Percentiles rank a stretch among this genome's conserved stretches.
These are phyloP conservation scores for Abelmoschus esculentus DNA, from an alignment of 345 rosid genomes.

Conservation along the genomic window DNA sequence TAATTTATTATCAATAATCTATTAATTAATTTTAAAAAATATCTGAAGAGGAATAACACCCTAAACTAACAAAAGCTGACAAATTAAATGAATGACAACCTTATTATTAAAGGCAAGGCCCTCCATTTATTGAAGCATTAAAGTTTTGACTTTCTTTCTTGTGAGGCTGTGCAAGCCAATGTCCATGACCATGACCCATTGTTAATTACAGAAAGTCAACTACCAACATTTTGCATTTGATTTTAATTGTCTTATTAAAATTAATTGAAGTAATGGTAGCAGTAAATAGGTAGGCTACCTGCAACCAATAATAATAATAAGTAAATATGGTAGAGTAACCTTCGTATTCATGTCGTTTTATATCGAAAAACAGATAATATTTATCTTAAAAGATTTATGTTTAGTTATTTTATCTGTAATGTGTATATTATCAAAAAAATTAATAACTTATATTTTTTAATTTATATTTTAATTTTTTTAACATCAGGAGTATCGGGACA, in stretches of 20 bases:
- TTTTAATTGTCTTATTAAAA: neutral
- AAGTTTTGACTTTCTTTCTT: constrained; percentile 34
- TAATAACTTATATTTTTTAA: too few species aligned
- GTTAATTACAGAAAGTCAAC: constrained; percentile 22
- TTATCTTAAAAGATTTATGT: too few species aligned
- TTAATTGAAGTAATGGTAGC: constrained; percentile 3
- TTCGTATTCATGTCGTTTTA: too few species aligned
- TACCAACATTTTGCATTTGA: neutral
- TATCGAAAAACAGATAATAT: too few species aligned
- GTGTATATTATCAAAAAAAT: too few species aligned
- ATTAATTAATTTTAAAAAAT: neutral
- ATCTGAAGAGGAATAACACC: neutral
- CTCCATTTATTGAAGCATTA: constrained; percentile 24
- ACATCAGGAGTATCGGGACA: too few species aligned
- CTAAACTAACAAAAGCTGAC: neutral
- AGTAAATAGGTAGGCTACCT: constrained; percentile 5
- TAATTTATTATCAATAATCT: too few species aligned
- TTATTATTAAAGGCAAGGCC: neutral
- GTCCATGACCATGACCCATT: constrained; percentile 7
- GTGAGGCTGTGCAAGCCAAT: constrained; percentile 24
- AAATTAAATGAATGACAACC: neutral
- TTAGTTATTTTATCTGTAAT: too few species aligned
- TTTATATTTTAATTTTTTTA: too few species aligned
- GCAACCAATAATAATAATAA: too few species aligned
- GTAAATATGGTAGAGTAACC: too few species aligned